phyloP scores from a whole-genome alignment of 73 alveolate genomes.

The Paramecium sexaurelia region DNA sequence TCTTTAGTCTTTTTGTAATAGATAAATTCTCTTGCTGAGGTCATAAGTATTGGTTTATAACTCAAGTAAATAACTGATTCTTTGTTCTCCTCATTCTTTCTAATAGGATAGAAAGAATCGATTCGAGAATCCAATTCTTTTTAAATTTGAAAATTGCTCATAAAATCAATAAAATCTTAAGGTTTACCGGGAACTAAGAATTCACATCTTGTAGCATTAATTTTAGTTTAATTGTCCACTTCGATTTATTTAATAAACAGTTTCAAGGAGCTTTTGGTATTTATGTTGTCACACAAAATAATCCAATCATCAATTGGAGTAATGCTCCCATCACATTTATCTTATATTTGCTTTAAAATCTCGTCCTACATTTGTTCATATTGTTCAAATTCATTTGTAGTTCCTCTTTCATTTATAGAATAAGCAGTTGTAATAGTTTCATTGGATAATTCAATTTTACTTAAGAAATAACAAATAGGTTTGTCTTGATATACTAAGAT shows the following conservation, averaged over 20 bases:
- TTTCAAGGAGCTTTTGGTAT: neutral
- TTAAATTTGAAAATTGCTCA: neutral
- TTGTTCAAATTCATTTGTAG: neutral
- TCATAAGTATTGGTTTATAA: conserved; percentile 3
- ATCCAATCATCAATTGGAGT: neutral
- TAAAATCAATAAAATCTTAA: conserved; percentile 10
- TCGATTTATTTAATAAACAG: conserved; percentile 6
- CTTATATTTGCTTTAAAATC: neutral
- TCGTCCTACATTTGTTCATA: neutral
- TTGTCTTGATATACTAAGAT: neutral
- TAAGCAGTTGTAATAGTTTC: neutral
- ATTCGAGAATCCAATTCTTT: conserved; percentile 30
- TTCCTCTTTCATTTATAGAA: neutral
- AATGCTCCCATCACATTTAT: neutral
- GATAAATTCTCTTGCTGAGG: conserved; percentile 10
- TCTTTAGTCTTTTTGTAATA: neutral
- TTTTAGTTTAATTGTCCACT: neutral
- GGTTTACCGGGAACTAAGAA: conserved; percentile 29
- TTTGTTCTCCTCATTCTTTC: neutral
- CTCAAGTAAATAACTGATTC: conserved; percentile 13
- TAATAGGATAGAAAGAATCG: conserved; percentile 13
- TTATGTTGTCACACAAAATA: neutral
- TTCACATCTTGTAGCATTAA: conserved; percentile 20
- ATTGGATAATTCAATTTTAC: neutral
- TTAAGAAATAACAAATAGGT: neutral